Conservation (phyloP, 345 rosid species). For the Toxicodendron radicans region DNA sequence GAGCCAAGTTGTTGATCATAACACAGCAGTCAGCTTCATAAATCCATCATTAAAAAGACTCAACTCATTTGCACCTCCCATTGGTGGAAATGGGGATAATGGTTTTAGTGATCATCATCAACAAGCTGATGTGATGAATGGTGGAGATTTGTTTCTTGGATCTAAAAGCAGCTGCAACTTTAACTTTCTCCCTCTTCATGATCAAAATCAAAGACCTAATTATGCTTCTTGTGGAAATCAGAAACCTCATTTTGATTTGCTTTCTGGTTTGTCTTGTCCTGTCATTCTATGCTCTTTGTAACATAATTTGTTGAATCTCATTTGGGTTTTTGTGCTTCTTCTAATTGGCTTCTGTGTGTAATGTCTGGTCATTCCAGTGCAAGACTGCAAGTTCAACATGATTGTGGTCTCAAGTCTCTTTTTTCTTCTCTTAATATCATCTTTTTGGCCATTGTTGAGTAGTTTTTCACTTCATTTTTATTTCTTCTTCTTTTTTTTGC, state of each 20-base stretch:
- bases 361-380: neutral
- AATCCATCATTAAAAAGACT: conserved; percentile 4
- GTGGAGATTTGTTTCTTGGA: conserved; percentile 29
- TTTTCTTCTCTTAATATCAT: neutral
- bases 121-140: conserved; percentile 9
- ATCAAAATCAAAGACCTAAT: neutral
- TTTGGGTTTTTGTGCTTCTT: conserved; percentile 16
- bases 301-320: neutral
- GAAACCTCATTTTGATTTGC: conserved; percentile 27
- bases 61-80: conserved; percentile 14
- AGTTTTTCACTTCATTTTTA: neutral
- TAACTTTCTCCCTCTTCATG: conserved; percentile 10
- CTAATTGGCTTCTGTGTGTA: neutral
- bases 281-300: neutral
- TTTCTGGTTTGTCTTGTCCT: conserved; percentile 34
- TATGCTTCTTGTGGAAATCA: conserved; percentile 12
- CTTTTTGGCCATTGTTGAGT: neutral
- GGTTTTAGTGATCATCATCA: too few species aligned
- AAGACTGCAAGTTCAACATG: conserved; percentile 7
- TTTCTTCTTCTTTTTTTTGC: conserved; percentile 7
- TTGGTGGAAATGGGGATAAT: conserved; percentile 1
- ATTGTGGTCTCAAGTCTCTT: neutral
- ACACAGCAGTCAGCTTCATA: conserved; percentile 27
- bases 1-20: conserved; percentile 28
- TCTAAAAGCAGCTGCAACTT: conserved; percentile 23